Evolutionary conservation across 164 flowering plant species (phyloP), one percentile per base, ranked within the genome.

Genomic region (Dillenia turbinata): DNA sequence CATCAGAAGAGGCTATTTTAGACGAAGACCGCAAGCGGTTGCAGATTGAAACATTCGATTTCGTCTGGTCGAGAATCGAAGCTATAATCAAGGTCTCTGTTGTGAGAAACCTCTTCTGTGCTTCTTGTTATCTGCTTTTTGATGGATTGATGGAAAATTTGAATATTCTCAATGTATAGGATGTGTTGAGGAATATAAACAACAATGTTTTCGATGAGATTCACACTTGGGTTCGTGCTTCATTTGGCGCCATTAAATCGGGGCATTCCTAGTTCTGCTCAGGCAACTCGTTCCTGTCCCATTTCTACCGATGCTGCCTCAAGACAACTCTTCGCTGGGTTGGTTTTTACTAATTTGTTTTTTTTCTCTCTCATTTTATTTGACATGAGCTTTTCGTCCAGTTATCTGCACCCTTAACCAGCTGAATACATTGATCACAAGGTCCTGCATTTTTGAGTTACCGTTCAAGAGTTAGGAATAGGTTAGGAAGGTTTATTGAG

Each of bases 321-420:
- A 60, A 82, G 66, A 62, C 80, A 79, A 57, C 45, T 94, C 7
- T 88, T 71, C 70, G 77, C 90, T 4, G 95, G 79, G 26, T 68
- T 94, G 44, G 83, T 89, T 44, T 68, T 85, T 11, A 92, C 94
- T 10, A 88, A 88, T 88, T 75, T 81, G 90, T 66, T 59, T n/a
- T 33, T 33, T 33, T 19, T 52, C 40, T 43, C 15, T 24, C 10
- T 26, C 53, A n/a, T n/a, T 24, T 33, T 15, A 13, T 33, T 33
- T 33, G 40, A 33, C 40, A 33, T 33, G 40, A 33, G 6, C 7
- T 33, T 33, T 33, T 5, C 40, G 6, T 33, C 6, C 5, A 33
- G 40, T 33, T 33, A 6, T 33, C 0, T 33, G 4, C 40, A 33
- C 40, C 5, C 6, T 33, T 33, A 33, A 4, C 40, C 40, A 33